These are phyloP conservation scores for Xanthoparmelia taractica DNA, from an alignment of 495 filamentous ascomycete genomes.

Conservation along the genomic window DNA sequence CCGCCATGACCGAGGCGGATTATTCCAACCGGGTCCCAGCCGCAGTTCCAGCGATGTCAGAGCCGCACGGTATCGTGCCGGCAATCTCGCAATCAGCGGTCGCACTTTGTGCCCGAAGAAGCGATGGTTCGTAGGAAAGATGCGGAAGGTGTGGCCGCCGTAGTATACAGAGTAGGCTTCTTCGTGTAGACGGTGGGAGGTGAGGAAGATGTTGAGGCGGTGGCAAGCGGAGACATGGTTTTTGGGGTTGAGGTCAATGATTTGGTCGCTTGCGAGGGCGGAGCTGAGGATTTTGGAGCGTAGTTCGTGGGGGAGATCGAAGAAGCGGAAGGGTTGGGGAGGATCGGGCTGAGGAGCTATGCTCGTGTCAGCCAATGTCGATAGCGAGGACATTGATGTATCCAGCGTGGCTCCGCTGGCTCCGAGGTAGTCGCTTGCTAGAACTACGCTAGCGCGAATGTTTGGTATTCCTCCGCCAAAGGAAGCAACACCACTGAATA, in stretches of 20 bases:
- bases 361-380: background rate
- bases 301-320: constrained; percentile 70
- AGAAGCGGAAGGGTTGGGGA: constrained; percentile 56
- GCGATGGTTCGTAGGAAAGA: constrained; percentile 68
- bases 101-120: constrained; percentile 55
- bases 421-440: too few relatives aligned
- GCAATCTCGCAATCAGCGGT: constrained; percentile 57
- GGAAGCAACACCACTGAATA: too few relatives aligned
- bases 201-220: constrained; percentile 54
- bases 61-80: constrained; percentile 52
- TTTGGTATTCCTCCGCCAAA: too few relatives aligned
- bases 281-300: constrained; percentile 62
- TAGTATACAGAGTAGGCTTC: constrained; percentile 74
- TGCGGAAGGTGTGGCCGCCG: constrained; percentile 62
- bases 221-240: constrained; percentile 53
- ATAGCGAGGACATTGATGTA: constrained; percentile 2
- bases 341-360: background rate
- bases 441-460: background rate
- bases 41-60: constrained; percentile 68
- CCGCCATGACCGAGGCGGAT: constrained; percentile 65
- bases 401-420: too few relatives aligned
- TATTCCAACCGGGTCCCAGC: constrained; percentile 72
- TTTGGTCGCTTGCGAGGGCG: constrained; percentile 44
- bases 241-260: constrained; percentile 62
- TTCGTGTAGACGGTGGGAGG: constrained; percentile 54